Base-by-base conservation (phyloP, 2,329 filamentous ascomycete genomes). In the Coniochaeta sp. region DNA sequence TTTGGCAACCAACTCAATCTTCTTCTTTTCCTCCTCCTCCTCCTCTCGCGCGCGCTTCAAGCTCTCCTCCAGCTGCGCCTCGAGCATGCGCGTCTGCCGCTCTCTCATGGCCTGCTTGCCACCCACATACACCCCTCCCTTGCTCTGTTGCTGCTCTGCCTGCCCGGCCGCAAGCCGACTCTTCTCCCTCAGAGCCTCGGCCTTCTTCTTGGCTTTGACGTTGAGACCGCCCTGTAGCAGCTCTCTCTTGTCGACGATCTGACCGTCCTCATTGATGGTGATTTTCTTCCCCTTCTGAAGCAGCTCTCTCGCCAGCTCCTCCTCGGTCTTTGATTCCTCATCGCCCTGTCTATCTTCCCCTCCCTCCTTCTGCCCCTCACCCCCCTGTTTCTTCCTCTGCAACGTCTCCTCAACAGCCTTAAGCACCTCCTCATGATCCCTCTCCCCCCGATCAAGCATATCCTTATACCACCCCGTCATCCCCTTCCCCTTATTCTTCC, bases 171-270 rank as follows among this genome's bases (percentile, higher is more conserved):
- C 61, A 55, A 66, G 66, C 3, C 67, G 67, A 22, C 68, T 66
- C 24, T 70, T 60, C 34, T 74, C 69, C 57, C 69, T 67, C 56
- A 70, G 65, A 17, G 72, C 71, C 60, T 81, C 75, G 11, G 70
- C 68, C 70, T 85, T 86, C 66, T 87, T 86, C 70, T 84, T 88
- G 0, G 81, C 77, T 57, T 81, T 81, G 19, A 95, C 75, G 67
- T 96, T 96, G 58, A 96, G 79, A 28, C 90, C 90, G 7, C 89
- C 88, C 55, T 78, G 81, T 7, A 96, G 81, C 9, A 95, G 77
- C 71, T 95, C 87, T n/a, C 90, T 81, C 77, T 92, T 93, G 71
- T 96, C 90, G 28, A 91, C 88, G 1, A 95, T 87, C 69, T 93
- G 85, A 0, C 90, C 90, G 43, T 95, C 90, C 63, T 95, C 90